These are phyloP conservation scores for Physcomitrium patens DNA, from an alignment of 225 moss, liverwort and hornwort genomes.

Conservation along the genomic window DNA sequence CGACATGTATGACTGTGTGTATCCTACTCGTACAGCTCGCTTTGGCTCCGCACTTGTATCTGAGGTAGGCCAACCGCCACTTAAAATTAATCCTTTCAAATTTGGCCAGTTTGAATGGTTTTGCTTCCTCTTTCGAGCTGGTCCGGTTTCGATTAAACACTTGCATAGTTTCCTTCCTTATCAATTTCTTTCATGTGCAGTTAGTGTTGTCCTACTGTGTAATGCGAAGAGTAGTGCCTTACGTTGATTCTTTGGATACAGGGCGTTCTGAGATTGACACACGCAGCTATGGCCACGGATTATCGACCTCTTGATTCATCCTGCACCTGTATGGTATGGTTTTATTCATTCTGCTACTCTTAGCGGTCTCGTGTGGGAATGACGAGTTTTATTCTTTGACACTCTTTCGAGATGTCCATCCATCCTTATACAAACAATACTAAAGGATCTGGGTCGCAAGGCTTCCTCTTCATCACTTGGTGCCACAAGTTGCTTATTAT, in stretches of 20 bases:
- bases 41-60: conserved; percentile 94
- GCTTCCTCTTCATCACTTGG: not conserved
- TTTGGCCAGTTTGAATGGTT: conserved; percentile 9
- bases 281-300: conserved; percentile 85
- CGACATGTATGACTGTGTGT: conserved; percentile 99
- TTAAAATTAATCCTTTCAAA: not conserved
- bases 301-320: conserved; percentile 82
- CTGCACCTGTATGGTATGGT: conserved; percentile 88
- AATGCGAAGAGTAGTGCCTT: conserved; percentile 19
- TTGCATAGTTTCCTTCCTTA: conserved; percentile 13
- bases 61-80: conserved; percentile 56
- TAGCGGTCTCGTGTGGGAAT: conserved; percentile 10
- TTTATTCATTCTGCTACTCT: not conserved
- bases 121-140: not conserved
- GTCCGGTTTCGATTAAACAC: not conserved
- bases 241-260: conserved; percentile 30
- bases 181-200: conserved; percentile 5
- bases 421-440: not conserved
- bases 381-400: conserved; percentile 2
- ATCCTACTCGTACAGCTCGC: conserved; percentile 92
- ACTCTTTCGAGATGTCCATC: not conserved
- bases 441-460: not conserved
- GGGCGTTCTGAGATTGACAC: conserved; percentile 84
- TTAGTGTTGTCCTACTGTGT: conserved; percentile 9
- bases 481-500: not conserved